Evolutionary conservation across 2,329 filamentous ascomycete genomes (phyloP).

Genomic region (Talaromyces sp.): DNA sequence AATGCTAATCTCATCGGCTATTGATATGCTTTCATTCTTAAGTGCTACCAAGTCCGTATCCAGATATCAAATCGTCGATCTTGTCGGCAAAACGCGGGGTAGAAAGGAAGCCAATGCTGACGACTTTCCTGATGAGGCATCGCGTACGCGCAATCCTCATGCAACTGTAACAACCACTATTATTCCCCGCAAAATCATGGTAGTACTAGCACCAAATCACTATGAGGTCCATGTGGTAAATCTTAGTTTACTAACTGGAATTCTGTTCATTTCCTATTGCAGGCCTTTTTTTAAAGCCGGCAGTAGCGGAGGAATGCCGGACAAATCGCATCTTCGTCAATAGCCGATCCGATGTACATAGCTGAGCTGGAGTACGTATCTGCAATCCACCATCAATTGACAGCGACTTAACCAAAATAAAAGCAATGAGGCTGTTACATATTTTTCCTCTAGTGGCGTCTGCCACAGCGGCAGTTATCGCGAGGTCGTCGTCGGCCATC

Average conservation of each 20-base stretch:
- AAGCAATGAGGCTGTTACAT: neutral
- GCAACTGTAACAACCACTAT: neutral
- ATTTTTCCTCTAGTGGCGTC: neutral
- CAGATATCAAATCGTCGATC: neutral
- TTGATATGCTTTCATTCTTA: neutral
- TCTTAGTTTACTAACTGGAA: neutral
- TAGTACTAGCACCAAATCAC: neutral
- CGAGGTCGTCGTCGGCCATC: neutral
- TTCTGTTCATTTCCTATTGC: no score
- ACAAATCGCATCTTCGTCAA: neutral
- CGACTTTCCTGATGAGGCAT: neutral
- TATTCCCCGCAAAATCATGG: neutral
- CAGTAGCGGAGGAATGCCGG: neutral
- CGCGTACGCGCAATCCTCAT: neutral
- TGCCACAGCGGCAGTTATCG: neutral
- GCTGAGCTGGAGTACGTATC: neutral
- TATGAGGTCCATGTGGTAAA: neutral
- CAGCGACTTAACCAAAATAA: neutral
- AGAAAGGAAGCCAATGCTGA: neutral
- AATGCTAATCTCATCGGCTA: neutral
- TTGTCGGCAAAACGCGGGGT: neutral
- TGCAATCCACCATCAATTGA: neutral
- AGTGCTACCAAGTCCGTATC: neutral
- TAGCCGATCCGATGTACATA: neutral
- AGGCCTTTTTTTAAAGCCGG: neutral